phyloP scores from a whole-genome alignment of 306 rosid species.

The Dalbergia cultrata region DNA sequence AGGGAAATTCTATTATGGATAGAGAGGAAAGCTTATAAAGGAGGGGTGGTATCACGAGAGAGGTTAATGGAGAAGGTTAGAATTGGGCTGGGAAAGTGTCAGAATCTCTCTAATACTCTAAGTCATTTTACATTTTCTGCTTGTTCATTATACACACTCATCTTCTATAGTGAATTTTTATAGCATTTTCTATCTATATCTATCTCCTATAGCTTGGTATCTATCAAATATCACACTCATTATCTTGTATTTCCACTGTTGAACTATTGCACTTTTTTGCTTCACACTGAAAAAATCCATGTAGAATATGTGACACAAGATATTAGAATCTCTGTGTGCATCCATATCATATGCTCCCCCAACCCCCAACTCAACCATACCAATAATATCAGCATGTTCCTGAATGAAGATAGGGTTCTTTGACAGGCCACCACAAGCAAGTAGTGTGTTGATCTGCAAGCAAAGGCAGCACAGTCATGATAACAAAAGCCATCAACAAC shows the following conservation, averaged over 20 bases:
- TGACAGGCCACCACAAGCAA: conserved; percentile 96
- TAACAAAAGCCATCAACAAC: conserved; percentile 31
- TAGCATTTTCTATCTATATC: too few species aligned
- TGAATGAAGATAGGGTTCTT: conserved; percentile 88
- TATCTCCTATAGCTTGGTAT: too few species aligned
- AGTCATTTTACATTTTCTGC: too few species aligned
- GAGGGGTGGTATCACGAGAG: too few species aligned
- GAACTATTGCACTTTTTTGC: conserved; percentile 3
- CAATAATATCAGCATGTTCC: conserved; percentile 91
- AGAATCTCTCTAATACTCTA: too few species aligned
- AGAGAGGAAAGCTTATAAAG: too few species aligned
- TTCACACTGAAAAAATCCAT: conserved; percentile 3
- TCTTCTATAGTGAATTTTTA: too few species aligned
- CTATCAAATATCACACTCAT: not conserved
- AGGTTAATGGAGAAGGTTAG: too few species aligned
- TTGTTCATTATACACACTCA: too few species aligned
- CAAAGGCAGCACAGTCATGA: conserved; percentile 38
- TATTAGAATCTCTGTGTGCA: not conserved
- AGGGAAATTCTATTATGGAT: too few species aligned
- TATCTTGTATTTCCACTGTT: not conserved
- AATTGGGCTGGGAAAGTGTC: too few species aligned
- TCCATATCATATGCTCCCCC: not conserved
- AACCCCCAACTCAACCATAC: conserved; percentile 53
- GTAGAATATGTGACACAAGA: conserved; percentile 29
- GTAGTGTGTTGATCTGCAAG: conserved; percentile 84